Evolutionary conservation across 2,329 filamentous ascomycete species (phyloP), one percentile per base, ranked within the genome.

Genomic region (Talaromyces sp.): DNA sequence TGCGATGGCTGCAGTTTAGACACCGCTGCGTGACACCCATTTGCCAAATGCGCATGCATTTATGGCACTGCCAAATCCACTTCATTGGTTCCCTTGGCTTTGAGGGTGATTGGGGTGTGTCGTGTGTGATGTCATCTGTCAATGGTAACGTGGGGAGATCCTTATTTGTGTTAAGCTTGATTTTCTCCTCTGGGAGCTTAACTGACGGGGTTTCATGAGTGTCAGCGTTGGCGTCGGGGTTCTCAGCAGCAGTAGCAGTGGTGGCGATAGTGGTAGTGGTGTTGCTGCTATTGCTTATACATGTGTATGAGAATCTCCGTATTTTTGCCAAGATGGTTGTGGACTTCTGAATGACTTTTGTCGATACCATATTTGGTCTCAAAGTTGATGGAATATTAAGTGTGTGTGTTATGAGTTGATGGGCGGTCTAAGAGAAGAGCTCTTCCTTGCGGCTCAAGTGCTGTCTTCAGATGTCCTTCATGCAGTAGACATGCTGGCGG

Each of bases 21-120:
- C 82, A 84, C 58, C 82, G 78, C 0, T 80, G 77, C 0, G 82
- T 85, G 2, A 77, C 77, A 22, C 75, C 78, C 2, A 85, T 73
- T 1, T 73, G 71, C 69, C 84, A 85, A 11, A 71, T 73, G 19
- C 71, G 73, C 42, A 72, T 70, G 70, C 82, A 85, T 51, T 79
- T 68, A 67, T 85, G 82, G 67, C 82, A 84, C 64, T 77, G 75
- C 82, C 82, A 85, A 36, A 81, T 70, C 82, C 82, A 84, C 22
- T 32, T n/a, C 13, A 39, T 17, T n/a, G 62, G 62, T 11, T 44
- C 11, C n/a, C 51, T 36, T 53, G 30, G 56, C 49, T 36, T 4
- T 2, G 44, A 47, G 44, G 11, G 11, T 47, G 19, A 22, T 4
- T 10, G 19, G 3, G 9, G 19, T 2, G 22, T 8, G 19, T 47